Evolutionary conservation across 805 yeast genomes (phyloP).

Genomic region (Candida dajiaensis): DNA sequence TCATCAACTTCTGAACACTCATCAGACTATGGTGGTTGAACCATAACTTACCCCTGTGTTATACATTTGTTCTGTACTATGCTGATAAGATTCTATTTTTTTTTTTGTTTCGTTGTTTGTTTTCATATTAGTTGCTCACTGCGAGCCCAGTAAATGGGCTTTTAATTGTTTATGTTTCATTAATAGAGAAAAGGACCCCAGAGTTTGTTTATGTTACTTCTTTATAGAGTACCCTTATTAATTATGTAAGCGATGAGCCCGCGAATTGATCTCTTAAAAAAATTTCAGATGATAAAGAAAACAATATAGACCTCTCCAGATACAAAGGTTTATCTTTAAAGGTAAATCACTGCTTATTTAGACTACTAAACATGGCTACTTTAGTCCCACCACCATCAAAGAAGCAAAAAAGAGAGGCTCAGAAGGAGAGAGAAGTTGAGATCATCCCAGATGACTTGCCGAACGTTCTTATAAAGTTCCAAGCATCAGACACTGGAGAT

Average conservation of each 20-base stretch:
- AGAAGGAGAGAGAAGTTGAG: constrained; percentile 68
- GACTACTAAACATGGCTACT: constrained; percentile 63
- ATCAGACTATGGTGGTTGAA: constrained; percentile 15
- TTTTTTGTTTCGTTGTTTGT: background rate
- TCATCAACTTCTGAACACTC: constrained; percentile 20
- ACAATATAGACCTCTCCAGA: background rate
- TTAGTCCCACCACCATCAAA: constrained; percentile 90
- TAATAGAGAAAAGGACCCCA: background rate
- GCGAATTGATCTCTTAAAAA: background rate
- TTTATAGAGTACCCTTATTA: no score
- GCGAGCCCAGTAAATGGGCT: background rate
- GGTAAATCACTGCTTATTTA: background rate
- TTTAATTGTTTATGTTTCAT: background rate
- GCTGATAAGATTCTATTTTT: background rate
- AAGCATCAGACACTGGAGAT: constrained; percentile 91
- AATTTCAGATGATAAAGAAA: background rate
- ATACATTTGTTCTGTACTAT: background rate
- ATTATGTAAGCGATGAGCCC: constrained; percentile 9
- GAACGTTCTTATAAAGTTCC: constrained; percentile 80
- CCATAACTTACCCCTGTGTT: background rate
- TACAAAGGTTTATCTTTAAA: background rate
- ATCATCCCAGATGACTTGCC: constrained; percentile 76
- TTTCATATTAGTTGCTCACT: background rate
- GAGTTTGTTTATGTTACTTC: background rate
- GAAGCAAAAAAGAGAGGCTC: constrained; percentile 79